phyloP scores from a whole-genome alignment of 2,329 filamentous ascomycete genomes.

The Paraphoma sp. region DNA sequence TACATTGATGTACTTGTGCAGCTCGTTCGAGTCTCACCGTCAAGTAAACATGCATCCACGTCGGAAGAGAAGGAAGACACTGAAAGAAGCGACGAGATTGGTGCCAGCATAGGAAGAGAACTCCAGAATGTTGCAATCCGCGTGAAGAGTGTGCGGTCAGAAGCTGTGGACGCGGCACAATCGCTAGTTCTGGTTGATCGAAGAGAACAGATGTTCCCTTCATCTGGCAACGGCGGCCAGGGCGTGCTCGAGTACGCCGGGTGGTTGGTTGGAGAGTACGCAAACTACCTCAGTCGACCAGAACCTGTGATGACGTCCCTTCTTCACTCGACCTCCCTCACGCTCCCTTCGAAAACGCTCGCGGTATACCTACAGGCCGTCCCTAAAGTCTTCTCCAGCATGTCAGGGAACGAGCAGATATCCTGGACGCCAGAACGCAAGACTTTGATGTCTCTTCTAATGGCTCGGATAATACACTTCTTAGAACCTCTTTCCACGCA shows the following conservation, averaged over 20 bases:
- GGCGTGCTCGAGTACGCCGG: slow-evolving; percentile 77
- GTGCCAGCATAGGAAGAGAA: slow-evolving; percentile 80
- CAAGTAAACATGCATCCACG: slow-evolving; percentile 49
- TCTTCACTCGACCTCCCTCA: slow-evolving; percentile 69
- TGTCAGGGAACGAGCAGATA: slow-evolving; percentile 69
- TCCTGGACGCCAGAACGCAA: slow-evolving; percentile 78
- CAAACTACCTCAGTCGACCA: slow-evolving; percentile 71
- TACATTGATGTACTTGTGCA: slow-evolving; percentile 91
- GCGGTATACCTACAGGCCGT: slow-evolving; percentile 82
- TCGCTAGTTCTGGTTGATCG: slow-evolving; percentile 70
- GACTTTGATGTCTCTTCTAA: slow-evolving; percentile 75
- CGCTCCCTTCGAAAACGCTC: slow-evolving; percentile 69
- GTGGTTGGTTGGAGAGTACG: slow-evolving; percentile 91
- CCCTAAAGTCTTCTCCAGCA: slow-evolving; percentile 80
- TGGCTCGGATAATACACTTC: slow-evolving; percentile 81
- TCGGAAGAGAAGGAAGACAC: slow-evolving; percentile 35
- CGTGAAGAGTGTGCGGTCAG: slow-evolving; percentile 79
- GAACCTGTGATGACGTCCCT: slow-evolving; percentile 77
- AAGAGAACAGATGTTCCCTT: slow-evolving; percentile 63
- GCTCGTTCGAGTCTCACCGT: slow-evolving; percentile 72
- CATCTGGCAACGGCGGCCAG: slow-evolving; percentile 57
- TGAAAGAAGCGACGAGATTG: slow-evolving; percentile 55
- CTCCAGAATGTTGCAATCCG: slow-evolving; percentile 90
- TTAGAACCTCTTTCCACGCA: slow-evolving; percentile 81
- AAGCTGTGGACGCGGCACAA: slow-evolving; percentile 85